Conservation (phyloP, 164 flowering plant genomes). For the Liquidambar formosana region DNA sequence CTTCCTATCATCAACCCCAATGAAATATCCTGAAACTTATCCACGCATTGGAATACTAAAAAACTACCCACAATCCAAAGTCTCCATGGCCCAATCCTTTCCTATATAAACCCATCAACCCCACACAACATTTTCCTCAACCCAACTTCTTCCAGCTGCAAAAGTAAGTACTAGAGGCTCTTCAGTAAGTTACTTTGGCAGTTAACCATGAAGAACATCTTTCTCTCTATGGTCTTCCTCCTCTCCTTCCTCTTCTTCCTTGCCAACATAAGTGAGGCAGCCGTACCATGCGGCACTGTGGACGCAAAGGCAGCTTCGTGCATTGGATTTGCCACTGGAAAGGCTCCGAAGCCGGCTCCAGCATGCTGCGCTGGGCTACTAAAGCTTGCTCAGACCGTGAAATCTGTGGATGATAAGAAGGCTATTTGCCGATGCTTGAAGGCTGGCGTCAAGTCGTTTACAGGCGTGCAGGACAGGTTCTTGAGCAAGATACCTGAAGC, state of each 20-base stretch:
- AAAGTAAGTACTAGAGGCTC: too few relatives aligned
- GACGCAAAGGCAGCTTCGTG: slow-evolving; percentile 36
- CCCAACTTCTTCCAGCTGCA: too few relatives aligned
- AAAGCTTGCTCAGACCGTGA: slow-evolving; percentile 27
- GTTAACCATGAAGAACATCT: slow-evolving; percentile 27
- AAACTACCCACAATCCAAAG: too few relatives aligned
- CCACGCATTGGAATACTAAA: too few relatives aligned
- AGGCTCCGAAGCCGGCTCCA: slow-evolving; percentile 25
- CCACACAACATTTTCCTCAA: too few relatives aligned
- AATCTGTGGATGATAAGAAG: slow-evolving; percentile 37
- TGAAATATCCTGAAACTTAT: too few relatives aligned
- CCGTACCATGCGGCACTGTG: slow-evolving; percentile 27
- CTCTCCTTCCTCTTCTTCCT: slow-evolving; percentile 29
- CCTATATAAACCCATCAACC: too few relatives aligned
- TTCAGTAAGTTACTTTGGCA: not conserved
- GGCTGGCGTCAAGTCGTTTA: slow-evolving; percentile 23
- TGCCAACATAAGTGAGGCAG: slow-evolving; percentile 26
- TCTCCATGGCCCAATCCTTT: too few relatives aligned
- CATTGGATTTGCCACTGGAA: slow-evolving; percentile 34
- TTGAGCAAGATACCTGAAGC: slow-evolving; percentile 37
- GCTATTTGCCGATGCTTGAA: slow-evolving; percentile 45
- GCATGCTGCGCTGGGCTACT: slow-evolving; percentile 47
- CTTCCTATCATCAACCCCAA: too few relatives aligned
- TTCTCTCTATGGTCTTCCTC: slow-evolving; percentile 25
- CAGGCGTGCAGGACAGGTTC: slow-evolving; percentile 37